A percentile compares a stretch with the other conserved stretches of the same genome.
Conservation (phyloP, 2,329 filamentous ascomycete species). For the Proliferodiscus dingleyae region DNA sequence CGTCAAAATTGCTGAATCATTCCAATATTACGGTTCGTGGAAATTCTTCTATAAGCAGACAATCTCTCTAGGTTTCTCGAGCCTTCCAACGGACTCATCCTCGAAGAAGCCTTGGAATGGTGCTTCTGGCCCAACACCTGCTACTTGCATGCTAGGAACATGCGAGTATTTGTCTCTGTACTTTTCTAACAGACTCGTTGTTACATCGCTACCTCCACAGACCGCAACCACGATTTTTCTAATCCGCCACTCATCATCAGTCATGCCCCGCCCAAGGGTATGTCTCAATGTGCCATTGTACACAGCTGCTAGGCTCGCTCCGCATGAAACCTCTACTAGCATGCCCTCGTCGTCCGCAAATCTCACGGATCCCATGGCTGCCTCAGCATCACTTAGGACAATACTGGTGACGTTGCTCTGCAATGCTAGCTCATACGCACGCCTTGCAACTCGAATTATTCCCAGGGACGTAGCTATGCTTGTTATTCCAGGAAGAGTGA, state of each 20-base stretch:
- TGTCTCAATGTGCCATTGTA: slow-evolving; percentile 61
- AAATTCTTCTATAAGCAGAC: too few relatives aligned
- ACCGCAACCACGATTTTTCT: slow-evolving; percentile 79
- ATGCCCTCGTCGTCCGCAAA: slow-evolving; percentile 79
- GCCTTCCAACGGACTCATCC: too few relatives aligned
- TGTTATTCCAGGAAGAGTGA: slow-evolving; percentile 67
- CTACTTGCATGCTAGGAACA: too few relatives aligned
- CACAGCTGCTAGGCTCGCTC: slow-evolving; percentile 67
- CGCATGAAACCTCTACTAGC: slow-evolving; percentile 80
- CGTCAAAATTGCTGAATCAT: too few relatives aligned
- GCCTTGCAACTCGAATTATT: slow-evolving; percentile 62
- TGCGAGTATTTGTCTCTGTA: slow-evolving; percentile 45
- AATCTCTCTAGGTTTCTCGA: too few relatives aligned
- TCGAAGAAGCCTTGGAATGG: too few relatives aligned
- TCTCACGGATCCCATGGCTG: slow-evolving; percentile 68
- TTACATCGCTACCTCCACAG: slow-evolving; percentile 72
- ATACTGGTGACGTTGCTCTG: slow-evolving; percentile 50
- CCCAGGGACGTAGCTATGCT: slow-evolving; percentile 72
- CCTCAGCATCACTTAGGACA: slow-evolving; percentile 70
- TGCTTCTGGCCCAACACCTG: too few relatives aligned
- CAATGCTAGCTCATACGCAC: slow-evolving; percentile 60
- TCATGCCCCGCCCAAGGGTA: slow-evolving; percentile 48
- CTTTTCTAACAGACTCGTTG: slow-evolving; percentile 52
- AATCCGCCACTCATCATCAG: slow-evolving; percentile 53
- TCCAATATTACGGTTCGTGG: too few relatives aligned